phyloP scores from a whole-genome alignment of 2,329 filamentous ascomycete genomes.

The Trichoderma sp. region DNA sequence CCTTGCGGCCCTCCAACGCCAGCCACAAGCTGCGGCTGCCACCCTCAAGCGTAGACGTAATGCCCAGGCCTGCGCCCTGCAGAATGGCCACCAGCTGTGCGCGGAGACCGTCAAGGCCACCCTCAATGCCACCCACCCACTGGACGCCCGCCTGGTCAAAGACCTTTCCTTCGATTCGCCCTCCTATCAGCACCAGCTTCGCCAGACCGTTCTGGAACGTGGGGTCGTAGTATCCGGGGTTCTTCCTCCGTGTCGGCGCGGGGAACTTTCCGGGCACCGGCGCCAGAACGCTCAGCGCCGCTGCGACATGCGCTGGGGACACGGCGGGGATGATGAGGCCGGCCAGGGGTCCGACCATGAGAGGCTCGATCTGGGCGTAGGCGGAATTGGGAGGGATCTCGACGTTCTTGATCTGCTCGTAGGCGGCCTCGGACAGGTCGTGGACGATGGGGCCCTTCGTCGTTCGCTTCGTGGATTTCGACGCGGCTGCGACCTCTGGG shows the following conservation, averaged over 20 bases:
- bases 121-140: slow-evolving; percentile 73
- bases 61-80: slow-evolving; percentile 74
- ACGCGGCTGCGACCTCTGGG: slow-evolving; percentile 46
- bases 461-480: slow-evolving; percentile 39
- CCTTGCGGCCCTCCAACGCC: slow-evolving; percentile 79
- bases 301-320: slow-evolving; percentile 80
- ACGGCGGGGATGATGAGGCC: slow-evolving; percentile 79
- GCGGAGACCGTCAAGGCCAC: slow-evolving; percentile 77
- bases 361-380: slow-evolving; percentile 66
- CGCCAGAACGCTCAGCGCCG: slow-evolving; percentile 75
- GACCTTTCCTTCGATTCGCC: slow-evolving; percentile 80
- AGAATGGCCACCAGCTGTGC: slow-evolving; percentile 80
- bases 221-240: slow-evolving; percentile 79
- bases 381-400: slow-evolving; percentile 44
- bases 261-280: slow-evolving; percentile 74
- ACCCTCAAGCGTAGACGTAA: slow-evolving; percentile 79
- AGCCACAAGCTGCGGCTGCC: slow-evolving; percentile 82
- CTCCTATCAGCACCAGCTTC: slow-evolving; percentile 85
- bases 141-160: slow-evolving; percentile 73
- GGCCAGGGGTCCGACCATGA: slow-evolving; percentile 81
- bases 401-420: slow-evolving; percentile 49
- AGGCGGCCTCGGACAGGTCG: slow-evolving; percentile 58
- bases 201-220: slow-evolving; percentile 78
- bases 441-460: slow-evolving; percentile 45
- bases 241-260: slow-evolving; percentile 73